Evolutionary conservation across 768 basidiomycete species (phyloP).

Genomic region (Tulasnella sp.): DNA sequence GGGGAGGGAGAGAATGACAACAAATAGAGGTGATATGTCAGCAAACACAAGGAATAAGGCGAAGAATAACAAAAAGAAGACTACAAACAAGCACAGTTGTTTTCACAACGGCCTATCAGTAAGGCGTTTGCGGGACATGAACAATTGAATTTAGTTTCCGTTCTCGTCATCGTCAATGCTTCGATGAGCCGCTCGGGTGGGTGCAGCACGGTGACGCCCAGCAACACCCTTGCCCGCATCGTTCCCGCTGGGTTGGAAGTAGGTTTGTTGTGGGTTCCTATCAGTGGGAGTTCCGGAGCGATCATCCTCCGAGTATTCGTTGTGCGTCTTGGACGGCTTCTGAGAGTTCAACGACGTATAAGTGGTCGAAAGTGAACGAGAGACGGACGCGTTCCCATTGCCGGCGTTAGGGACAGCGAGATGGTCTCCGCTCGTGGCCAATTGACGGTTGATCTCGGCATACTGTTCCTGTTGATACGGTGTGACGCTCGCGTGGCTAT

Average conservation of each 20-base stretch:
- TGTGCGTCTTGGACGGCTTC: background rate
- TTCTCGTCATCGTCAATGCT: too few species aligned
- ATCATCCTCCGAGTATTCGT: background rate
- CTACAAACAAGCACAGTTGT: too few species aligned
- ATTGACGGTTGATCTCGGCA: constrained; percentile 12
- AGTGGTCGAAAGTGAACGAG: background rate
- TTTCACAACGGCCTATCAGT: too few species aligned
- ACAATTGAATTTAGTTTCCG: too few species aligned
- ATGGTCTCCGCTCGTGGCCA: background rate
- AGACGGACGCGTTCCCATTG: background rate
- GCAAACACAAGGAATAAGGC: too few species aligned
- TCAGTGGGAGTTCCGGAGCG: constrained; percentile 21
- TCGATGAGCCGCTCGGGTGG: too few species aligned
- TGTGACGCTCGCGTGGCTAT: constrained; percentile 14
- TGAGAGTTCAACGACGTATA: constrained; percentile 8
- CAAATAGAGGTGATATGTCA: too few species aligned
- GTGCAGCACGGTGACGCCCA: too few species aligned
- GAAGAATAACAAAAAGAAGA: too few species aligned
- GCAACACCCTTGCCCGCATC: background rate
- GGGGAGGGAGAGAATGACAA: too few species aligned
- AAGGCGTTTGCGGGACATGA: too few species aligned
- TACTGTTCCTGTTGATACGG: constrained; percentile 19
- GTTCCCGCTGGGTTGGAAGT: constrained; percentile 10
- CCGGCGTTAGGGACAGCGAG: background rate
- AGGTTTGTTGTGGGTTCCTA: constrained; percentile 23